phyloP scores from a whole-genome alignment of 176 grass and related monocot species.

The Lolium rigidum region DNA sequence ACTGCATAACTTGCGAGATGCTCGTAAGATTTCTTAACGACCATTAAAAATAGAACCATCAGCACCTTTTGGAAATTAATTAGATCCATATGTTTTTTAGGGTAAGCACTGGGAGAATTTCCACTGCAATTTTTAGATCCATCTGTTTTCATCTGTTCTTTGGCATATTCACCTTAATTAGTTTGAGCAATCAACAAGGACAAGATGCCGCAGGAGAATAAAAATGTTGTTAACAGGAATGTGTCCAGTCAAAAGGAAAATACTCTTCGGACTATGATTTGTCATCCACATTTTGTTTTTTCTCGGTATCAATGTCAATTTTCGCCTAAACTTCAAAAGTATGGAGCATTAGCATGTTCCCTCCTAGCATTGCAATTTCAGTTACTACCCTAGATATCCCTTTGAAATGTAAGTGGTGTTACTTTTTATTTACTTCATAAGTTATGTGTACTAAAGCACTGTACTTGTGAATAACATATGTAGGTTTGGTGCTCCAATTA shows the following conservation, averaged over 20 bases:
- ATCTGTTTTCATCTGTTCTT: not conserved
- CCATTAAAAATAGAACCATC: not conserved
- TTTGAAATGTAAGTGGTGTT: not conserved
- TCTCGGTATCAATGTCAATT: not conserved
- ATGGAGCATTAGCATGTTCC: not conserved
- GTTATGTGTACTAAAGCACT: conserved; percentile 21
- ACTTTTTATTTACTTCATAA: conserved; percentile 8
- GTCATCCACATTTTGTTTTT: not conserved
- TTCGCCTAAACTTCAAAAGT: not conserved
- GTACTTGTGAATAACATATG: not conserved
- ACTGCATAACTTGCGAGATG: conserved; percentile 66
- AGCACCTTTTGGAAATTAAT: not conserved
- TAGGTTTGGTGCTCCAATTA: not conserved
- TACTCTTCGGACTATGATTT: not conserved
- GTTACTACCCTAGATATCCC: not conserved
- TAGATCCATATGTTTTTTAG: not conserved
- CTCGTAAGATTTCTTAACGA: conserved; percentile 39
- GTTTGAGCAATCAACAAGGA: not conserved
- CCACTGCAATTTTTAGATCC: too few species aligned
- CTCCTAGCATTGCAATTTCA: not conserved
- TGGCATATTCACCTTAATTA: not conserved
- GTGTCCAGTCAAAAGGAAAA: not conserved
- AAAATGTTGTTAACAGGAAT: not conserved
- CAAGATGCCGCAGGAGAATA: not conserved
- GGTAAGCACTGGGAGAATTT: too few species aligned